Conservation (phyloP, 2,329 filamentous ascomycete genomes). For the Calonectria crousiana region DNA sequence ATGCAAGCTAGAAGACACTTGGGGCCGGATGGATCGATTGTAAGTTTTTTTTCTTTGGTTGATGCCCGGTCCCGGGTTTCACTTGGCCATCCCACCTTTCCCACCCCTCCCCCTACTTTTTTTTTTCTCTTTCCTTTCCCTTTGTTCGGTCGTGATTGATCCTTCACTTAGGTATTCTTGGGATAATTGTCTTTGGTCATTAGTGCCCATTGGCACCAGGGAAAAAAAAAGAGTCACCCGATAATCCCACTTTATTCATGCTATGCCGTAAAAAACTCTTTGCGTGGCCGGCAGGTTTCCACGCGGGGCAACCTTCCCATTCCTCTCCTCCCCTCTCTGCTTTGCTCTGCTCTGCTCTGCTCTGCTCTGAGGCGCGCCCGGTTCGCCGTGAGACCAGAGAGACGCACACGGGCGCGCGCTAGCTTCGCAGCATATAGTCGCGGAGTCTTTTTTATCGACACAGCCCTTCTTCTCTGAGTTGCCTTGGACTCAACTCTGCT, state of each 20-base stretch:
- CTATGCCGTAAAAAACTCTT: background rate
- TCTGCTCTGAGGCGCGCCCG: background rate
- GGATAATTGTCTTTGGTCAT: background rate
- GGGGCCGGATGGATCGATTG: background rate
- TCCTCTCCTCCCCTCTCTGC: background rate
- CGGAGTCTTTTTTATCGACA: background rate
- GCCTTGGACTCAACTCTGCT: conserved; percentile 6
- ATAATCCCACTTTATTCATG: background rate
- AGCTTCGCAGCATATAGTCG: conserved; percentile 10
- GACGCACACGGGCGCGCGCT: background rate
- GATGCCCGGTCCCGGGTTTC: background rate
- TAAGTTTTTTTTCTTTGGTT: background rate
- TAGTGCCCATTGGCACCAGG: background rate
- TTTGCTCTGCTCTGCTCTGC: background rate
- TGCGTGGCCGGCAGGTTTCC: background rate
- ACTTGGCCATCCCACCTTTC: background rate
- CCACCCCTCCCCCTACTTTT: background rate
- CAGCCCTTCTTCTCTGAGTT: background rate
- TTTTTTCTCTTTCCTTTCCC: background rate
- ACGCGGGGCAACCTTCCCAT: background rate
- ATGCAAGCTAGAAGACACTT: conserved; percentile 5
- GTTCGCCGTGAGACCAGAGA: too few relatives aligned
- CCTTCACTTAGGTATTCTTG: background rate
- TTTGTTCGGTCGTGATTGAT: background rate
- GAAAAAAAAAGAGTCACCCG: too few relatives aligned